Evolutionary conservation across 345 rosid species (phyloP).

Genomic region (Salix brachista): DNA sequence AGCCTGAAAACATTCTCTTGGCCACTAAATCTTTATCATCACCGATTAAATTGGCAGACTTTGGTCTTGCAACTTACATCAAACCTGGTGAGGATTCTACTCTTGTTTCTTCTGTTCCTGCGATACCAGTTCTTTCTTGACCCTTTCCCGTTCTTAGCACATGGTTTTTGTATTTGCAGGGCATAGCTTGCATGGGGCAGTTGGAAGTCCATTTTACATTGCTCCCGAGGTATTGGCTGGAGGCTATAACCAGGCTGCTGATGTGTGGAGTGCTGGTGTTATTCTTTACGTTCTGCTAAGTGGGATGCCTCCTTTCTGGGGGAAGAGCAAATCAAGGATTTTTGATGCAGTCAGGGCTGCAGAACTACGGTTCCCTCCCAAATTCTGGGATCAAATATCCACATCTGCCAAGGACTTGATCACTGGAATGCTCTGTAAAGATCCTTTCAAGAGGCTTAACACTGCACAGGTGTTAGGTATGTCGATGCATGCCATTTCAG

Average conservation of each 20-base stretch:
- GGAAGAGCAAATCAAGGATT: constrained; percentile 74
- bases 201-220: constrained; percentile 71
- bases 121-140: neutral
- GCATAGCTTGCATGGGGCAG: constrained; percentile 53
- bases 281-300: constrained; percentile 62
- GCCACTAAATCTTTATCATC: constrained; percentile 53
- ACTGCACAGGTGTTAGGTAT: constrained; percentile 64
- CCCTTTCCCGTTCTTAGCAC: constrained; percentile 9
- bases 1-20: constrained; percentile 68
- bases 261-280: constrained; percentile 81
- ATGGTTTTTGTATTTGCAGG: constrained; percentile 36
- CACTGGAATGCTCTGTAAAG: constrained; percentile 63
- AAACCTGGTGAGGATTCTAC: constrained; percentile 42
- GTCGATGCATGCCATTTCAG: neutral
- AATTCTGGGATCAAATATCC: constrained; percentile 66
- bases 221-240: constrained; percentile 72
- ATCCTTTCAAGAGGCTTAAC: constrained; percentile 64
- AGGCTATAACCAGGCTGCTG: constrained; percentile 69
- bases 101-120: neutral
- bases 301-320: constrained; percentile 76
- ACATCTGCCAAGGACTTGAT: constrained; percentile 60
- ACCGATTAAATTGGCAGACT: constrained; percentile 68
- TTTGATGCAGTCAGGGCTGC: constrained; percentile 84
- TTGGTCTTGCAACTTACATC: constrained; percentile 67
- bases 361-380: constrained; percentile 58